Percentiles rank a stretch among this genome's conserved stretches.
Evolutionary conservation across 306 rosid genomes (phyloP).

Genomic region (Quercus agrifolia): DNA sequence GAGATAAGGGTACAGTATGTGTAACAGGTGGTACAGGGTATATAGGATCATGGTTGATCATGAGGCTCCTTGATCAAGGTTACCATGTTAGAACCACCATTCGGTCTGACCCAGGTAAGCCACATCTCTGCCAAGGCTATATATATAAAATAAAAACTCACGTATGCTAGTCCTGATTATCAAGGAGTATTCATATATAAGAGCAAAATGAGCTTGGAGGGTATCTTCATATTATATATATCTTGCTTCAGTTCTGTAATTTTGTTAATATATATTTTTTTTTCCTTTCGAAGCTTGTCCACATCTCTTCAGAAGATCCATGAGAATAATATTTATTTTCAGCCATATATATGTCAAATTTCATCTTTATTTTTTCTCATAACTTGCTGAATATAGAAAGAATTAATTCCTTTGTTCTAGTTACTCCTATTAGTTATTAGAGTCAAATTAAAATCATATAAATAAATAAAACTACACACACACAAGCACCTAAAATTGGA

Average conservation of each 20-base stretch:
- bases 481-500: too few species aligned
- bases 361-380: neutral
- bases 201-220: neutral
- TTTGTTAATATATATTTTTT: too few species aligned
- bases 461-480: too few species aligned
- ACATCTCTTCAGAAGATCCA: neutral
- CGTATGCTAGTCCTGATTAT: too few species aligned
- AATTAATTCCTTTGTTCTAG: neutral
- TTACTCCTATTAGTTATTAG: too few species aligned
- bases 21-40: conserved; percentile 56
- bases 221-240: too few species aligned
- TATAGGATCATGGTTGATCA: conserved; percentile 47
- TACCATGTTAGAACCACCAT: conserved; percentile 45
- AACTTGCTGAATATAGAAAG: neutral
- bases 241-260: too few species aligned
- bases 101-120: conserved; percentile 39
- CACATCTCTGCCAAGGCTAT: neutral
- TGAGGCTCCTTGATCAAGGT: conserved; percentile 48
- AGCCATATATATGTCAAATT: neutral
- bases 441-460: too few species aligned
- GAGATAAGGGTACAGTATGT: conserved; percentile 38
- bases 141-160: neutral
- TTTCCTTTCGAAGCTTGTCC: too few species aligned
- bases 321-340: neutral
- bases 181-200: neutral